These are phyloP conservation scores for Asterionellopsis glacialis DNA, from an alignment of 108 stramenopile genomes.

Conservation along the genomic window DNA sequence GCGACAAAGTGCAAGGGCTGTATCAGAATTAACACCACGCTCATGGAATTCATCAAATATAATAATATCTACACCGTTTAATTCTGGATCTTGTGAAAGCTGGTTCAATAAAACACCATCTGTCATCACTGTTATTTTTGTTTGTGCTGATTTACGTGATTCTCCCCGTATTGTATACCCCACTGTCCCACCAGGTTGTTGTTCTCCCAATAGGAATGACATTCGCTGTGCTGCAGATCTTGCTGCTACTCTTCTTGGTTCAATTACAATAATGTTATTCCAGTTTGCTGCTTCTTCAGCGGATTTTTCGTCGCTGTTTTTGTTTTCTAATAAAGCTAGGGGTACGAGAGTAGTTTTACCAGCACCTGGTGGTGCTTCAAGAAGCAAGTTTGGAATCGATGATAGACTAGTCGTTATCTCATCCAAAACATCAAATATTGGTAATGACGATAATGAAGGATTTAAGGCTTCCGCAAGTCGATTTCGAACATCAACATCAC, in stretches of 20 bases:
- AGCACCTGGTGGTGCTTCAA: slow-evolving; percentile 65
- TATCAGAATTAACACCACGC: slow-evolving; percentile 59
- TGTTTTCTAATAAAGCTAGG: slow-evolving; percentile 16
- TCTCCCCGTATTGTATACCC: slow-evolving; percentile 66
- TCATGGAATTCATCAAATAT: slow-evolving; percentile 77
- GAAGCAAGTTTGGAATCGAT: slow-evolving; percentile 25
- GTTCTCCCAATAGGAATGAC: slow-evolving; percentile 27
- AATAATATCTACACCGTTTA: slow-evolving; percentile 29
- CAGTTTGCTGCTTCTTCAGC: not conserved
- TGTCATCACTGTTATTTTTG: slow-evolving; percentile 47
- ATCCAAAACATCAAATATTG: no score
- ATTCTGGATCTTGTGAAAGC: slow-evolving; percentile 45
- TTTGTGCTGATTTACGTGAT: slow-evolving; percentile 13
- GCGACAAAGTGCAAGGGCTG: slow-evolving; percentile 49
- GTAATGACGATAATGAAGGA: no score
- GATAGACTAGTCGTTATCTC: no score
- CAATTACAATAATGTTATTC: slow-evolving; percentile 35
- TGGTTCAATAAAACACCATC: slow-evolving; percentile 55
- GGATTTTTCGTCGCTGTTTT: not conserved
- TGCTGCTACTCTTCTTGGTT: slow-evolving; percentile 58
- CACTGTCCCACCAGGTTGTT: slow-evolving; percentile 30
- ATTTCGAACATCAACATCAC: no score
- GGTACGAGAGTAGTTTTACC: slow-evolving; percentile 69
- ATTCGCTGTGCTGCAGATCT: slow-evolving; percentile 63
- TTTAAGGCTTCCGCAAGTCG: no score